Evolutionary conservation across 768 basidiomycete genomes (phyloP).

Genomic region (Lentinula sp.): DNA sequence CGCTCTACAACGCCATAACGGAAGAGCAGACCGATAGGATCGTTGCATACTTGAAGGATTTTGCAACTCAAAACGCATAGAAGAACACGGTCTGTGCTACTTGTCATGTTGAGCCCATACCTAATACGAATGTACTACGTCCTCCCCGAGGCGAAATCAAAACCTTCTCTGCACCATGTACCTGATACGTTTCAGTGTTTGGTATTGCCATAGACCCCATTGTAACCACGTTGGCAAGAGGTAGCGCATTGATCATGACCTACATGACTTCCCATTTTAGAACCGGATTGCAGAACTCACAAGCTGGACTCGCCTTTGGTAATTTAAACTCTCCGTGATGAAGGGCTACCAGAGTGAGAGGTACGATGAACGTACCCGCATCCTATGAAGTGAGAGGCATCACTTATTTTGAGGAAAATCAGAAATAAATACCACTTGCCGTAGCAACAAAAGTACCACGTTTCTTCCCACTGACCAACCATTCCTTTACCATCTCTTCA

Average conservation of each 20-base stretch:
- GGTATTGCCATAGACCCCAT: slow-evolving; percentile 59
- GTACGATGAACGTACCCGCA: slow-evolving; percentile 47
- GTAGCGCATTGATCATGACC: slow-evolving; percentile 56
- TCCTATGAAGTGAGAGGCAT: slow-evolving; percentile 38
- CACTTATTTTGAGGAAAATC: neutral
- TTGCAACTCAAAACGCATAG: slow-evolving; percentile 22
- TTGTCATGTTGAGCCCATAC: slow-evolving; percentile 46
- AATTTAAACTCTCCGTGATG: slow-evolving; percentile 77
- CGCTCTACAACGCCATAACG: slow-evolving; percentile 85
- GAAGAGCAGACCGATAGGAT: slow-evolving; percentile 64
- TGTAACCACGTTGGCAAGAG: slow-evolving; percentile 41
- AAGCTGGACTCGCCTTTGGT: slow-evolving; percentile 36
- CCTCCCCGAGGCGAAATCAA: slow-evolving; percentile 80
- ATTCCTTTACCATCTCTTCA: slow-evolving; percentile 74
- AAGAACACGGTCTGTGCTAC: neutral
- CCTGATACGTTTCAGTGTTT: slow-evolving; percentile 74
- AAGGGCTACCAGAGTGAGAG: slow-evolving; percentile 79
- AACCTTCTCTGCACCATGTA: slow-evolving; percentile 77
- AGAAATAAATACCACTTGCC: slow-evolving; percentile 33
- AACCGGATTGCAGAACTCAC: neutral
- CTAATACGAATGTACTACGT: slow-evolving; percentile 74
- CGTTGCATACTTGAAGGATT: slow-evolving; percentile 54
- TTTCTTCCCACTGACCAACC: slow-evolving; percentile 87
- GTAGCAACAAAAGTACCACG: slow-evolving; percentile 74
- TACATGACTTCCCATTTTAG: neutral